These are phyloP conservation scores for Tilletiopsis washingtonensis DNA, from an alignment of 1,284 basidiomycete species.

Conservation along the genomic window DNA sequence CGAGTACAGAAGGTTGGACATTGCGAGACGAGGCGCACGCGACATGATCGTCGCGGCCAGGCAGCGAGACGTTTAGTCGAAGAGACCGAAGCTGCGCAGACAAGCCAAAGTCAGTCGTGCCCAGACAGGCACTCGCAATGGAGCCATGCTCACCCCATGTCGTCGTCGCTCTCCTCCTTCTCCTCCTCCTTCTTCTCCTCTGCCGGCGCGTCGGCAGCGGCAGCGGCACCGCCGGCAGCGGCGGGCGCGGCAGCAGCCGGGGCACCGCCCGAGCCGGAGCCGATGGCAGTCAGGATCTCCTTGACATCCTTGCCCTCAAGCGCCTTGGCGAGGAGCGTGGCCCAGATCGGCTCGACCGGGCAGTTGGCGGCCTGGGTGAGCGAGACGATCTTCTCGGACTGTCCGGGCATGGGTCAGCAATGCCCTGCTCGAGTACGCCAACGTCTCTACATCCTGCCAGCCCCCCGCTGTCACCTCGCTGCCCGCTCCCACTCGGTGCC, in stretches of 20 bases:
- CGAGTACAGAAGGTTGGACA: no score
- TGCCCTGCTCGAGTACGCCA: no score
- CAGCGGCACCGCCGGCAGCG: slow-evolving; percentile 58
- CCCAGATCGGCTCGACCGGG: slow-evolving; percentile 96
- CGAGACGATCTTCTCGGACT: slow-evolving; percentile 85
- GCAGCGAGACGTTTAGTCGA: slow-evolving; percentile 57
- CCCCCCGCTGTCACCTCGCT: no score
- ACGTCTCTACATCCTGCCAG: no score
- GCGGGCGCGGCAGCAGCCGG: slow-evolving; percentile 53
- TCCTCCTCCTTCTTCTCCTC: slow-evolving; percentile 61
- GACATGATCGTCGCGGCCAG: no score
- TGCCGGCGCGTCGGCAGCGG: slow-evolving; percentile 54
- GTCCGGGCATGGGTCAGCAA: no score
- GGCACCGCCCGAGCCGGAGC: slow-evolving; percentile 62
- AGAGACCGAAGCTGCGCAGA: slow-evolving; percentile 61
- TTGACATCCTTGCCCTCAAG: slow-evolving; percentile 97
- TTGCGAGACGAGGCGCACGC: no score
- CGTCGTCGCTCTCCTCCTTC: slow-evolving; percentile 58
- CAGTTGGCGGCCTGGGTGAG: slow-evolving; percentile 73
- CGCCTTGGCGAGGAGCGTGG: slow-evolving; percentile 88
- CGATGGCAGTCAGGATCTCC: slow-evolving; percentile 85
- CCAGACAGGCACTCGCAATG: not conserved
- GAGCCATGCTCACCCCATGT: slow-evolving; percentile 1
- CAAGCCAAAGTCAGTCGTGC: not conserved
- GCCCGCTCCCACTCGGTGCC: no score